Evolutionary conservation across 768 basidiomycete species (phyloP).

Genomic region (Lentinula raphanica): DNA sequence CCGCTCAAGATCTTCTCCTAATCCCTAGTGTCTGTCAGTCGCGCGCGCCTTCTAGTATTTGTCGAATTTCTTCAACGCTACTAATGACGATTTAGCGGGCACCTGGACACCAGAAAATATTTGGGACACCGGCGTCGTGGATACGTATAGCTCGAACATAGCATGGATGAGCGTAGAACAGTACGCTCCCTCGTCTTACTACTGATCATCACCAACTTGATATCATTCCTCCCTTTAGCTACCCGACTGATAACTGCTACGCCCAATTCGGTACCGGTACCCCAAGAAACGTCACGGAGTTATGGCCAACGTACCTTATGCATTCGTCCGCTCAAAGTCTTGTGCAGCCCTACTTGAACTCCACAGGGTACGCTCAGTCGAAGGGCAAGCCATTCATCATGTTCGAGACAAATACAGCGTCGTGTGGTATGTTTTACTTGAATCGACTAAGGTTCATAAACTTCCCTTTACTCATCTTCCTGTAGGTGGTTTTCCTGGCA

Average conservation of each 20-base stretch:
- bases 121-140: conserved; percentile 33
- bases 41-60: no score
- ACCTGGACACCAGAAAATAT: conserved; percentile 32
- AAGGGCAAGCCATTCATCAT: conserved; percentile 30
- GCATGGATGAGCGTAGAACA: conserved; percentile 36
- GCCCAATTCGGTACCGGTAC: conserved; percentile 35
- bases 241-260: conserved; percentile 51
- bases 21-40: conserved; percentile 26
- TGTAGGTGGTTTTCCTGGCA: conserved; percentile 32
- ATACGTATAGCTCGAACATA: conserved; percentile 24
- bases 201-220: neutral
- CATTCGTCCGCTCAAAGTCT: conserved; percentile 50
- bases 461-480: neutral
- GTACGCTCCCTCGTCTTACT: conserved; percentile 16
- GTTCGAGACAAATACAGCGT: conserved; percentile 40
- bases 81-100: conserved; percentile 20
- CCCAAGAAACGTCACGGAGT: conserved; percentile 35
- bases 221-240: neutral
- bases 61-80: neutral
- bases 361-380: conserved; percentile 34
- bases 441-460: no score
- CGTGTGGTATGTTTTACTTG: conserved; percentile 26
- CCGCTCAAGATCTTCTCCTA: conserved; percentile 32
- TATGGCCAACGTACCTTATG: conserved; percentile 52
- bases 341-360: conserved; percentile 46